Evolutionary conservation across 306 rosid genomes (phyloP).

Genomic region (Citrullus mucosospermus): DNA sequence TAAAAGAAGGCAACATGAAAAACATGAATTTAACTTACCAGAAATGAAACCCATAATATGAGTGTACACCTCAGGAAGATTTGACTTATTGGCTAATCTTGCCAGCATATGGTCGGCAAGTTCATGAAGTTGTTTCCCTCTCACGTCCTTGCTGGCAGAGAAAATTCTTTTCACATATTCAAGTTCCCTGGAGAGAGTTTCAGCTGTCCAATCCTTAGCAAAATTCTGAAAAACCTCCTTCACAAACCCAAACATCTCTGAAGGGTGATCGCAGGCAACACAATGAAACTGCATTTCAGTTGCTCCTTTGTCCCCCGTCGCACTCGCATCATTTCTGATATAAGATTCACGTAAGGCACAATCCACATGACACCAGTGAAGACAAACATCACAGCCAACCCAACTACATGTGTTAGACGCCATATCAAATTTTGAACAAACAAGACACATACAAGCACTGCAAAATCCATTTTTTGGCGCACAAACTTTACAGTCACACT

Average conservation of each 20-base stretch:
- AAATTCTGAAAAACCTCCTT: conserved; percentile 88
- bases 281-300: conserved; percentile 98
- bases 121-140: conserved; percentile 70
- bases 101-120: conserved; percentile 55
- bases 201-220: conserved; percentile 81
- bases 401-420: conserved; percentile 90
- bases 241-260: conserved; percentile 98
- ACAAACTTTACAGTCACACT: conserved; percentile 97
- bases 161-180: conserved; percentile 86
- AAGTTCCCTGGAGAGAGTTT: conserved; percentile 67
- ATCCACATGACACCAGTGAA: conserved; percentile 94
- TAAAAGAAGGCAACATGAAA: background rate
- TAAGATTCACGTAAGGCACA: conserved; percentile 78
- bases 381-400: conserved; percentile 98
- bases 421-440: conserved; percentile 84
- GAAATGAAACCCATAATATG: conserved; percentile 67
- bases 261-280: conserved; percentile 92
- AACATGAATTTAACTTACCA: conserved; percentile 33
- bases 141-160: conserved; percentile 71
- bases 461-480: conserved; percentile 81
- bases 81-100: conserved; percentile 59
- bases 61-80: conserved; percentile 56
- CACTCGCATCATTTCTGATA: conserved; percentile 79
- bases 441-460: conserved; percentile 92
- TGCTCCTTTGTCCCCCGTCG: conserved; percentile 45